Evolutionary conservation across 306 rosid genomes (phyloP), one percentile per base, ranked within the genome.

Genomic region (Lithocarpus polystachyus): DNA sequence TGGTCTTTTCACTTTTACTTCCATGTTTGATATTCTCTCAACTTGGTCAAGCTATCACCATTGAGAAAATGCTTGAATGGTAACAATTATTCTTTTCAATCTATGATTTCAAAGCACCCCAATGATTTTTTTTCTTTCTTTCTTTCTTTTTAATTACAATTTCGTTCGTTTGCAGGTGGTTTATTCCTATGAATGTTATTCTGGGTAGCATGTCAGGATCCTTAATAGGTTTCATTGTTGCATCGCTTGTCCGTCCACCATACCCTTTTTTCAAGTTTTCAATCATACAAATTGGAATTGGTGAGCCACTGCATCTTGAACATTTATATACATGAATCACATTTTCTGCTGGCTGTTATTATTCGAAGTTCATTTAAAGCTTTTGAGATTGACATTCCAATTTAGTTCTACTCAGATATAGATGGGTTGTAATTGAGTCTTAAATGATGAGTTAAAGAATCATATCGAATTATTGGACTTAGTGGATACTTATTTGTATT

Each of bases 221-320:
- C 28, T 59, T 93, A n/a, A 96, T 96, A 75, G 99, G 99, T 75
- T 84, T 88, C 17, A 18, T 78, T 87, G 96, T 90, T 70, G 99
- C 99, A 18, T 28, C 77, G 24, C 62, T 96, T 43, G 68, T 92
- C 72, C 97, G 86, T 73, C 98, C 99, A 3, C 99, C 99, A 0
- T 93, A 96, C 76, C 98, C 99, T 62, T 96, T 82, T 91, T 96
- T 96, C 89, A 96, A 93, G 90, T 90, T 96, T 74, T 90, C 98
- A 6, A 84, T 96, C 73, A 13, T 96, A 75, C 97, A 96, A 31
- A 89, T 96, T 71, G 99, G 97, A 86, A 90, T 96, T 7, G 99
- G 99, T 96, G 90, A 78, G 70, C 70, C 77, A 40, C 62, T 74
- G 62, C 68, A 43, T 62, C 74, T 68, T 54, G 22, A 51, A 17